phyloP scores from a whole-genome alignment of 805 yeast species.

The Saccharomycopsis babjevae region DNA sequence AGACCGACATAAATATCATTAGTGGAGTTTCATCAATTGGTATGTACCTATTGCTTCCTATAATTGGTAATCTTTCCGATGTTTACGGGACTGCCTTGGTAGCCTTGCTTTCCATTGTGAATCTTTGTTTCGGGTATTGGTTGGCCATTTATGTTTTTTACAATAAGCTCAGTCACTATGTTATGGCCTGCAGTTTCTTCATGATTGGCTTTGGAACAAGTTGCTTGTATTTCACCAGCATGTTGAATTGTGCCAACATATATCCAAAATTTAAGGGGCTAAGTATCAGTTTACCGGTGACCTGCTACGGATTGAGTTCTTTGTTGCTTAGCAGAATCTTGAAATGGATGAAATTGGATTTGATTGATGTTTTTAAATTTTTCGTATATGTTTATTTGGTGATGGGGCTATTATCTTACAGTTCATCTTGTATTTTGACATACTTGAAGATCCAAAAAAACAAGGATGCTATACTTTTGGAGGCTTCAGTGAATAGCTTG shows the following conservation, averaged over 20 bases:
- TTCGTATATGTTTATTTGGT: conserved; percentile 44
- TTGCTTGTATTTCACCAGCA: conserved; percentile 57
- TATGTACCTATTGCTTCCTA: conserved; percentile 74
- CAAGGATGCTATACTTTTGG: conserved; percentile 1
- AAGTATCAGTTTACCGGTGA: conserved; percentile 80
- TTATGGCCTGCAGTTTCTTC: conserved; percentile 41
- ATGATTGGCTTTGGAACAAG: conserved; percentile 66
- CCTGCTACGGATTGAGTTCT: conserved; percentile 78
- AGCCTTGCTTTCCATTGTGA: conserved; percentile 46
- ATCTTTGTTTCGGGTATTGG: conserved; percentile 62
- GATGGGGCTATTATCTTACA: conserved; percentile 50
- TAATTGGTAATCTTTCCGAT: conserved; percentile 74
- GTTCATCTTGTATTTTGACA: conserved; percentile 54
- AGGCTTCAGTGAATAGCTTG: not conserved
- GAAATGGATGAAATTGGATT: conserved; percentile 36
- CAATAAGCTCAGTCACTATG: conserved; percentile 23
- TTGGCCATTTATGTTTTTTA: conserved; percentile 33
- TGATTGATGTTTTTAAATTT: conserved; percentile 41
- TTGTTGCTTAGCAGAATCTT: conserved; percentile 59
- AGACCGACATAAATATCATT: conserved; percentile 60
- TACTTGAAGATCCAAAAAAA: conserved; percentile 30
- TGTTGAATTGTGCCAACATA: conserved; percentile 77
- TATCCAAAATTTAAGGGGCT: conserved; percentile 67
- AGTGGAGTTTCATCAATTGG: conserved; percentile 71
- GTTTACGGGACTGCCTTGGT: conserved; percentile 73